Evolutionary conservation across 2,329 filamentous ascomycete species (phyloP).

Genomic region (Cryphonectria japonica): DNA sequence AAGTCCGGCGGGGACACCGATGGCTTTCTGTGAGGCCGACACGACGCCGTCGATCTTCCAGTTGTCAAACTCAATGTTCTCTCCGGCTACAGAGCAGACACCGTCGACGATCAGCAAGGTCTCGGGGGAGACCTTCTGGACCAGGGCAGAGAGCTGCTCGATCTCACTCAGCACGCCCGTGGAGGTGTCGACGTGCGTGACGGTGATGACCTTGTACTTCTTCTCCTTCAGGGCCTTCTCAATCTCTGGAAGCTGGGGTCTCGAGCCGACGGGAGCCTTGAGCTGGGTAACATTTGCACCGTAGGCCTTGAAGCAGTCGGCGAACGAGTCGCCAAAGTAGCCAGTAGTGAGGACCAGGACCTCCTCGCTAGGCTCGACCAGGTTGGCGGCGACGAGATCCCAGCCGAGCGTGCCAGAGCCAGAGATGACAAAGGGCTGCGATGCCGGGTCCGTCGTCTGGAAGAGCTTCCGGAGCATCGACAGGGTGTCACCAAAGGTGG

Average conservation of each 20-base stretch:
- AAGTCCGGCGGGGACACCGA: constrained; percentile 91
- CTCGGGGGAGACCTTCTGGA: constrained; percentile 84
- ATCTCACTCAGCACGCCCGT: constrained; percentile 95
- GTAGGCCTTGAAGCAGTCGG: constrained; percentile 89
- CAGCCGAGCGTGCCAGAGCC: constrained; percentile 95
- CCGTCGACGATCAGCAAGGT: constrained; percentile 93
- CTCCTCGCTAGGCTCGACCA: constrained; percentile 86
- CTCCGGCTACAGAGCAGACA: constrained; percentile 94
- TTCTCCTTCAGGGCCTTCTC: constrained; percentile 88
- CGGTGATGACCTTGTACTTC: constrained; percentile 90
- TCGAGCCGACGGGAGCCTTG: constrained; percentile 84
- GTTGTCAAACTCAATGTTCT: constrained; percentile 94
- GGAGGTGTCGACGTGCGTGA: constrained; percentile 97
- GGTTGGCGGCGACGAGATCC: constrained; percentile 94
- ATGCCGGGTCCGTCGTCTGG: constrained; percentile 78
- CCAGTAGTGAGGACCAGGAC: constrained; percentile 93
- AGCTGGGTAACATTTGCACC: constrained; percentile 89
- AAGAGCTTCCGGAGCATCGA: constrained; percentile 90
- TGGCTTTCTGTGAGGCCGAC: constrained; percentile 95
- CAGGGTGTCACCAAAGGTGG: constrained; percentile 87
- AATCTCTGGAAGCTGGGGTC: constrained; percentile 84
- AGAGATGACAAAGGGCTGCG: constrained; percentile 91
- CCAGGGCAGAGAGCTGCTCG: constrained; percentile 78
- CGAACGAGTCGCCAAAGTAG: constrained; percentile 96
- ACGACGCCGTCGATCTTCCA: constrained; percentile 93